Evolutionary conservation across 106 monocot genomes (phyloP).

Genomic region (Vanilla planifolia): DNA sequence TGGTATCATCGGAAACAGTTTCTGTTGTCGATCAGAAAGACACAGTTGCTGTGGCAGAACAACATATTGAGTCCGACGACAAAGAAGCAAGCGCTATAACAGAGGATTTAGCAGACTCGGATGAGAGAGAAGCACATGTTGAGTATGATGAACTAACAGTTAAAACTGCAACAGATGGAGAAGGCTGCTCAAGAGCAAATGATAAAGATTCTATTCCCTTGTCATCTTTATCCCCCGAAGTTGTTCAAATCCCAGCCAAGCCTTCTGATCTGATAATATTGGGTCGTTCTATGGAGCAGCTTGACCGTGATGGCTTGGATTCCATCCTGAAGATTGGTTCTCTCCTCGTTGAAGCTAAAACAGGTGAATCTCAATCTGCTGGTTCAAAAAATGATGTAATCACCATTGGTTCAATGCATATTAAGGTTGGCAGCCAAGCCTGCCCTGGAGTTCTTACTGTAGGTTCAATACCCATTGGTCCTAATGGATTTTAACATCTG

Average conservation of each 20-base stretch:
- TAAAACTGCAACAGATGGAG: background rate
- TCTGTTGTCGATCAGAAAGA: constrained; percentile 6
- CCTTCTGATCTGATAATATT: background rate
- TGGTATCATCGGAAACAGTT: constrained; percentile 17
- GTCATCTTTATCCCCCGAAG: background rate
- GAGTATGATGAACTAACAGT: background rate
- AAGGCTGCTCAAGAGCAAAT: background rate
- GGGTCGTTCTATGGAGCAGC: background rate
- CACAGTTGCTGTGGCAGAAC: constrained; percentile 5
- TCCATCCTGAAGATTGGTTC: constrained; percentile 19
- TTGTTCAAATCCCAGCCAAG: background rate
- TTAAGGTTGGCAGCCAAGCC: constrained; percentile 29
- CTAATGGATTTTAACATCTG: background rate
- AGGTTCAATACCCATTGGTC: background rate
- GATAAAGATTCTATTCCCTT: background rate
- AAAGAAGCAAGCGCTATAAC: background rate
- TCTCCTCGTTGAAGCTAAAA: constrained; percentile 15
- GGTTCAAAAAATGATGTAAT: constrained; percentile 20
- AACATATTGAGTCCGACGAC: background rate
- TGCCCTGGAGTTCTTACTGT: background rate
- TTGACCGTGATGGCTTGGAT: constrained; percentile 1
- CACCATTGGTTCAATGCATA: constrained; percentile 52
- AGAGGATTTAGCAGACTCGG: constrained; percentile 6
- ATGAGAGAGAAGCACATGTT: background rate
- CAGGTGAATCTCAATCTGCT: background rate